Evolutionary conservation across 2,329 filamentous ascomycete species (phyloP), one percentile per base, ranked within the genome.

Genomic region (Alternaria novae-zelandiae): DNA sequence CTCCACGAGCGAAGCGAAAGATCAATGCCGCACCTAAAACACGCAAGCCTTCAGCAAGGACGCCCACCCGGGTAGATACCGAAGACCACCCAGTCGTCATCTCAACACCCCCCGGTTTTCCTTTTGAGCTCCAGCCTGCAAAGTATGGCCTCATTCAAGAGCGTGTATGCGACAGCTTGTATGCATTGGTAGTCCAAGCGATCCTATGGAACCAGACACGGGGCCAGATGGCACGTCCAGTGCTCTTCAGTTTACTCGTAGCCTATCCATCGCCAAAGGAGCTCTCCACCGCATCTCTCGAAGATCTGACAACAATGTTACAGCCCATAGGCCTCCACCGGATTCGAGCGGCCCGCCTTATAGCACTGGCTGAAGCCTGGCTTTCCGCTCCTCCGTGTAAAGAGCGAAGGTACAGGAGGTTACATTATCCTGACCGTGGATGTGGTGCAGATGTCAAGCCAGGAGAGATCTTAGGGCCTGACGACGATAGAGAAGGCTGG

Each of bases 71-170:
- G 32, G 8, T 36, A 50, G 49, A 30, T 64, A 73, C 23, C 64
- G 57, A 32, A 70, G 57, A 66, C 15, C 54, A 60, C 5, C 64
- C 66, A 26, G 56, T 64, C 4, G 51, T 44, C 11, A 59, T 70
- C 54, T 54, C 61, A 28, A 64, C 70, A 21, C 73, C 74, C 0
- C 54, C 64, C 5, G 67, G 68, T 5, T 60, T 78, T 3, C 41
- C 47, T 5, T 77, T 78, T 26, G 28, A 62, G 17, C 73, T 78
- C 3, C 66, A 65, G 32, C 68, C 71, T 5, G 63, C 69, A 6
- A 45, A 56, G 7, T 97, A 97, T 74, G 94, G 94, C 0, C 85
- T 97, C 2, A 88, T 97, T 41, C 94, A 97, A 77, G 94, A 97
- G 76, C 86, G 90, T 67, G 86, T 97, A 15, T 88, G 89, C 2